Percentiles rank a stretch among this genome's conserved stretches.
These are phyloP conservation scores for Fusarium anguioides DNA, from an alignment of 2,329 filamentous ascomycete genomes.

Conservation along the genomic window DNA sequence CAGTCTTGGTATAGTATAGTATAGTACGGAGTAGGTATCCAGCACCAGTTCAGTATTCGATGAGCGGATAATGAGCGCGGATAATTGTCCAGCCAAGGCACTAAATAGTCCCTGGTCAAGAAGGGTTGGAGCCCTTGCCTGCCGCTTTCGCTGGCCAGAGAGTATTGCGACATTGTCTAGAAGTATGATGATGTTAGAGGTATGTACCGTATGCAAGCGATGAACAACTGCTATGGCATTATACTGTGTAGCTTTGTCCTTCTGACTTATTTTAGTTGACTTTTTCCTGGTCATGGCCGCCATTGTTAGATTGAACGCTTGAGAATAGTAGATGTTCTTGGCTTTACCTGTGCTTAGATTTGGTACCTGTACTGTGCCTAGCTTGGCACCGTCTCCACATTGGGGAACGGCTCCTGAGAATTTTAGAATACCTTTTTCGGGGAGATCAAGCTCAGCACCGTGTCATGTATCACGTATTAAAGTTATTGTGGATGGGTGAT, in stretches of 20 bases:
- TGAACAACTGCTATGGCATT: no score
- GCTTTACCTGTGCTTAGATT: constrained; percentile 25
- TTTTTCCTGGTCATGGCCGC: not conserved
- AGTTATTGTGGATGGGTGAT: constrained; percentile 7
- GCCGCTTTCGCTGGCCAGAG: constrained; percentile 11
- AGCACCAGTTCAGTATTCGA: constrained; percentile 23
- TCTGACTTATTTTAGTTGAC: constrained; percentile 2
- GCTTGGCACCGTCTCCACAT: constrained; percentile 39
- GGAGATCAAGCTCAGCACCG: constrained; percentile 9
- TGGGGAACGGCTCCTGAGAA: constrained; percentile 25
- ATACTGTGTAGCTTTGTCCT: not conserved
- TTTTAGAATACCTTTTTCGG: constrained; percentile 20
- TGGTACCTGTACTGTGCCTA: constrained; percentile 26
- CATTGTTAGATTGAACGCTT: constrained; percentile 21
- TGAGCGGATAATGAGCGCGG: constrained; percentile 27
- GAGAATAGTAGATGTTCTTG: constrained; percentile 33
- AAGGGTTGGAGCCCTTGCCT: constrained; percentile 28
- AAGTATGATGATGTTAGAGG: not conserved
- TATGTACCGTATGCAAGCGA: not conserved
- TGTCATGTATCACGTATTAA: constrained; percentile 5
- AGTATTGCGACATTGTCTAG: constrained; percentile 23
- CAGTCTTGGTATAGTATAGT: constrained; percentile 29
- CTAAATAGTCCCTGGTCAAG: constrained; percentile 19
- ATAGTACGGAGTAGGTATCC: no score
- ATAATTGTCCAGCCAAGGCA: constrained; percentile 24